Percentiles rank a stretch among this genome's conserved stretches.
These are phyloP conservation scores for Rhizopogon hawkerae DNA, from an alignment of 1,284 basidiomycete species.

Conservation along the genomic window DNA sequence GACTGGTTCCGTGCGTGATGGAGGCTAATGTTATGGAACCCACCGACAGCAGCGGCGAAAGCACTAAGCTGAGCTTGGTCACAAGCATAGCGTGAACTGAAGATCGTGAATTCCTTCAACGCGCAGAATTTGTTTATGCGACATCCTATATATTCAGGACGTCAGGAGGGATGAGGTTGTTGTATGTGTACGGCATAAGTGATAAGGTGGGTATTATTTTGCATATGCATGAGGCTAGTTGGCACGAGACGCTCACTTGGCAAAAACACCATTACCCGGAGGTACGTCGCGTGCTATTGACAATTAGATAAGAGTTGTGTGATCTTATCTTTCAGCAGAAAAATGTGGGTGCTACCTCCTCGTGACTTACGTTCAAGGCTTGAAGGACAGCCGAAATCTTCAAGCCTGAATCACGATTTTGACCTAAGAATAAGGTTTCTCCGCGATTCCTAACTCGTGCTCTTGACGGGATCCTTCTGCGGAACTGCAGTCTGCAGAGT, in stretches of 20 bases:
- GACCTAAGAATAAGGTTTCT: background rate
- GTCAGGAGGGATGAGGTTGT: no score
- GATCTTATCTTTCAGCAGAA: background rate
- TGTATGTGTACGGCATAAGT: background rate
- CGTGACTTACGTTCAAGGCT: background rate
- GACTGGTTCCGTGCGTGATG: background rate
- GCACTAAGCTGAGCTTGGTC: background rate
- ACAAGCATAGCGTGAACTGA: background rate
- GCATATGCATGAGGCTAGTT: background rate
- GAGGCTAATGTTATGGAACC: background rate
- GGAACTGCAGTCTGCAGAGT: background rate
- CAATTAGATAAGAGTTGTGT: background rate
- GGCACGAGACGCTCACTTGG: background rate
- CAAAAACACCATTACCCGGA: background rate
- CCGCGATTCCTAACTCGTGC: background rate
- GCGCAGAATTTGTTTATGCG: no score
- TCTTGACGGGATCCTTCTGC: background rate
- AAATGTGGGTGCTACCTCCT: background rate
- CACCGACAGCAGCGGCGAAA: background rate
- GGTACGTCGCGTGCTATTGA: background rate
- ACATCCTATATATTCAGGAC: background rate
- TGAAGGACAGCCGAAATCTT: background rate
- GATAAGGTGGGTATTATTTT: constrained; percentile 4
- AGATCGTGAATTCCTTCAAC: background rate
- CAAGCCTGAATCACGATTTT: background rate